phyloP scores from a whole-genome alignment of 2,329 filamentous ascomycete species.

The Fusarium sp. region DNA sequence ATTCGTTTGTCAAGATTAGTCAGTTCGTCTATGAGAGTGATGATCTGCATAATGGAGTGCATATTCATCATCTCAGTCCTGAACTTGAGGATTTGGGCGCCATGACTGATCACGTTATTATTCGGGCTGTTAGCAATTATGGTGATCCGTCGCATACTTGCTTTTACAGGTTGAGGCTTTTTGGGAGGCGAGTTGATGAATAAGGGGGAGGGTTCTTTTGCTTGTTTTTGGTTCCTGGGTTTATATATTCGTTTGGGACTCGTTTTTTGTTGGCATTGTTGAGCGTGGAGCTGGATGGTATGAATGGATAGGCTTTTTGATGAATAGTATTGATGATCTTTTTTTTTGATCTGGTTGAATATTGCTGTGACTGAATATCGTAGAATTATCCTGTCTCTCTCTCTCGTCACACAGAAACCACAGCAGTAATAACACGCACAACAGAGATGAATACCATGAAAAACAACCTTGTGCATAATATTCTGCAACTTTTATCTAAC shows the following conservation, averaged over 20 bases:
- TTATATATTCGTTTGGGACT: conserved; percentile 24
- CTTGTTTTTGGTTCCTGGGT: not conserved
- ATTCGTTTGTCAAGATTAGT: conserved; percentile 68
- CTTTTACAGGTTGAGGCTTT: conserved; percentile 73
- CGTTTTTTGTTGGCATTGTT: conserved; percentile 9
- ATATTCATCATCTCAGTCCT: conserved; percentile 66
- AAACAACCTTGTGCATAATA: conserved; percentile 23
- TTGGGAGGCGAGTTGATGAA: conserved; percentile 50
- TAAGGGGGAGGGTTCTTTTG: conserved; percentile 6
- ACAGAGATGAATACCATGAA: not conserved
- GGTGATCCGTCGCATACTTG: conserved; percentile 71
- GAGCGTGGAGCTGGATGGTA: conserved; percentile 37
- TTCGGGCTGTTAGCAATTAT: conserved; percentile 70
- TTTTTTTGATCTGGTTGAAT: not conserved
- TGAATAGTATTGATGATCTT: conserved; percentile 11
- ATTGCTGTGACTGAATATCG: not conserved
- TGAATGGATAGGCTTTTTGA: conserved; percentile 22
- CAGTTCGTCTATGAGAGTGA: conserved; percentile 66
- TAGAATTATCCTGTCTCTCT: not conserved
- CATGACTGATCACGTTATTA: conserved; percentile 63
- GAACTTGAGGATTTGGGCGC: conserved; percentile 62
- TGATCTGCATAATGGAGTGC: conserved; percentile 57
- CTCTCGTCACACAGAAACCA: not conserved
- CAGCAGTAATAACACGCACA: not conserved
- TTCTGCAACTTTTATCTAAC: conserved; percentile 39